Evolutionary conservation across 176 grass and related monocot genomes (phyloP), one percentile per base, ranked within the genome.

Genomic region (Aegilops speltoides): DNA sequence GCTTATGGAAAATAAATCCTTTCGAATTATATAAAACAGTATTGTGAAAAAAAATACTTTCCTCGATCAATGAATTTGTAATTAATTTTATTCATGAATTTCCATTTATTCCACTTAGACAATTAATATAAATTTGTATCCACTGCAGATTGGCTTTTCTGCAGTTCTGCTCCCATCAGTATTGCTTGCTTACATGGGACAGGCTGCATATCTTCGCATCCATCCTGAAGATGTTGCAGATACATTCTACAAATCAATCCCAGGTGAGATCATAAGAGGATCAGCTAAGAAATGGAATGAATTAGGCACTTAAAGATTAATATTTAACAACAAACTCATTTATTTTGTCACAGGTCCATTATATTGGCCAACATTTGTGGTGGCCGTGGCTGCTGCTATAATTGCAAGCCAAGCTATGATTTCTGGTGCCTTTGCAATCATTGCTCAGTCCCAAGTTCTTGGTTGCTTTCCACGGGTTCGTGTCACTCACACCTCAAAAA

Each of bases 391-490:
- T 13, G 82, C 94, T 64, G 87, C 94, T 37, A 84, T 93, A 26
- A 91, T 96, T 48, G 91, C 91, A 54, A 93, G 91, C 85, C 91
- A 96, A 68, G 89, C 94, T 43, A 93, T 96, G 91, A 93, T 92
- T 62, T 93, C 91, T 43, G 94, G 89, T 52, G 73, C 94, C 28
- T 96, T 93, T 60, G 84, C 94, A 54, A 93, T 96, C 74, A 89
- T 93, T 67, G 82, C 79, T 46, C 91, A 91, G 76, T 93, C 91
- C 29, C 94, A 89, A 72, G 25, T 84, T 43, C 89, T 95, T 24
- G 91, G 91, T 66, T 93, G 89, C 68, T 93, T 95, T 85, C 94
- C 94, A 31, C 65, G 91, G 31, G 91, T 95, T 78, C 86, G 72
- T 62, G 84, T 96, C 29, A 79, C 37, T 32, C 91, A 96, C 73